Evolutionary conservation across 2,329 filamentous ascomycete genomes (phyloP).

Genomic region (Cladorrhinum sp.): DNA sequence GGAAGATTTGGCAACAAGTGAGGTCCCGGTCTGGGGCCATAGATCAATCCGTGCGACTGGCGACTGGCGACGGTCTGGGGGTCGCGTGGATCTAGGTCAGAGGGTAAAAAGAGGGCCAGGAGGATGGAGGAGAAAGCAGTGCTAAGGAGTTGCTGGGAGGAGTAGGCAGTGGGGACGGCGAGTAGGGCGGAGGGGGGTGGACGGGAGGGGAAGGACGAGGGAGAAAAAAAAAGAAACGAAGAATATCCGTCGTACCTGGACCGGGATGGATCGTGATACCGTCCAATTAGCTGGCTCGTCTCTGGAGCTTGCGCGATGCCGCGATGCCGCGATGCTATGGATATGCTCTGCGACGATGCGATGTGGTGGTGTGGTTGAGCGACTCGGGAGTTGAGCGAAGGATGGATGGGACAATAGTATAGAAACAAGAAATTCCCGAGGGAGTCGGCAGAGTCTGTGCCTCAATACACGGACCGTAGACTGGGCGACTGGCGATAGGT

Average conservation of each 20-base stretch:
- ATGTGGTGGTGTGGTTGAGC: not conserved
- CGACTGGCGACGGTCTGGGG: conserved; percentile 10
- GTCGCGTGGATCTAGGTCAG: conserved; percentile 14
- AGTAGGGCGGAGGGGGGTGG: conserved; percentile 5
- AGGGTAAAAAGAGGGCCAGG: not conserved
- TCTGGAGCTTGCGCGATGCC: not conserved
- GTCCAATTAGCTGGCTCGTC: not conserved
- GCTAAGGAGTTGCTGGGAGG: conserved; percentile 12
- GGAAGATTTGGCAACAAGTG: conserved; percentile 12
- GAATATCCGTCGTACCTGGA: conserved; percentile 11
- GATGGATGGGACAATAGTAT: not conserved
- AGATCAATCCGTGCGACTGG: conserved; percentile 14
- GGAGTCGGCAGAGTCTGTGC: not conserved
- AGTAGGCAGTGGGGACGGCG: conserved; percentile 10
- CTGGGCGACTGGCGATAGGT: too few species aligned
- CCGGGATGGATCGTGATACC: conserved; percentile 1
- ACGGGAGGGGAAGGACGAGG: not conserved
- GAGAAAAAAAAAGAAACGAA: conserved; percentile 6
- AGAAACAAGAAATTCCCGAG: not conserved
- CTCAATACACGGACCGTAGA: not conserved
- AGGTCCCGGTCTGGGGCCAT: conserved; percentile 13
- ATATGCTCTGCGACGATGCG: not conserved
- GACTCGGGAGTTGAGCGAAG: conserved; percentile 1
- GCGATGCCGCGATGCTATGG: not conserved
- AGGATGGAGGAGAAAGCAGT: conserved; percentile 1